Evolutionary conservation across 192 early-diverging fungal species (phyloP).

Genomic region (Mortierella claussenii): DNA sequence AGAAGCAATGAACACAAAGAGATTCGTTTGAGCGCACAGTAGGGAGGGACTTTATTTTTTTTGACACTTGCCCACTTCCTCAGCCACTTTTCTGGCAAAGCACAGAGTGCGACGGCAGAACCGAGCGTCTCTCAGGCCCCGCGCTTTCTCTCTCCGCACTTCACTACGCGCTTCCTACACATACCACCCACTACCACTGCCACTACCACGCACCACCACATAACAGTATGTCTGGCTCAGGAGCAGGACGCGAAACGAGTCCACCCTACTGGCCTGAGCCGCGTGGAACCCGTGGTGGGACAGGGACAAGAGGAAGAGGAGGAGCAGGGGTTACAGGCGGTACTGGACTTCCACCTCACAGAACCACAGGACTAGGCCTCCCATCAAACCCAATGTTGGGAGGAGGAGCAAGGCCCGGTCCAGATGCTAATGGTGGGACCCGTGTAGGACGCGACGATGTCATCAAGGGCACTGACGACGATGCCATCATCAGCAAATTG

Average conservation of each 20-base stretch:
- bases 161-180: background rate
- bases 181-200: no score
- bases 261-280: slow-evolving; percentile 33
- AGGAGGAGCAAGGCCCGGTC: slow-evolving; percentile 7
- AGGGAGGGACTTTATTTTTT: no score
- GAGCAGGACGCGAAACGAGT: slow-evolving; percentile 10
- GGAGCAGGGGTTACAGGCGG: no score
- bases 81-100: background rate
- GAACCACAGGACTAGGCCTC: slow-evolving; percentile 4
- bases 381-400: background rate
- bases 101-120: no score
- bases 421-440: no score
- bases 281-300: slow-evolving; percentile 3
- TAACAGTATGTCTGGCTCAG: slow-evolving; percentile 16
- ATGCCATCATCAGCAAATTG: slow-evolving; percentile 86
- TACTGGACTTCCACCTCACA: background rate
- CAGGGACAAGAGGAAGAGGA: no score
- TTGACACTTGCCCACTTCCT: no score
- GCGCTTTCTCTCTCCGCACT: no score
- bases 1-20: no score
- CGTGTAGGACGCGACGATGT: slow-evolving; percentile 66
- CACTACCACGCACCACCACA: background rate
- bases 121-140: no score
- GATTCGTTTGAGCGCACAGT: no score
- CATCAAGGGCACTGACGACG: slow-evolving; percentile 91